A percentile compares a stretch with the other conserved stretches of the same genome.
Conservation (phyloP, 2,329 filamentous ascomycete genomes). For the Fusarium sp. region DNA sequence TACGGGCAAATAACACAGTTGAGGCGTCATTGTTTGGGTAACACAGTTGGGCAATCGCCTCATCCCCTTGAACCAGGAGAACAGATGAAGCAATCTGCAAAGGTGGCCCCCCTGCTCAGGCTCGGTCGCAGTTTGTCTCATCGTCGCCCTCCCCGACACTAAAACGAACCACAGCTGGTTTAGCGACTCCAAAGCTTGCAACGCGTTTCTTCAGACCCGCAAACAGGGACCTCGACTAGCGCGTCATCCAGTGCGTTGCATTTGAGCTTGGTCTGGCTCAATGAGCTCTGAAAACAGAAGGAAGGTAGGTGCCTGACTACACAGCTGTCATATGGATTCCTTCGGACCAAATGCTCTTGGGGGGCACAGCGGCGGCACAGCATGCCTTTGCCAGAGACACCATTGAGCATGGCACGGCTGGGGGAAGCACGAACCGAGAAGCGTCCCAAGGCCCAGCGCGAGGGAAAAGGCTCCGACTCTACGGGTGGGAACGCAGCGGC, state of each 20-base stretch:
- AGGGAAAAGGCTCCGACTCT: slow-evolving; percentile 28
- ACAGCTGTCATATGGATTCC: not conserved
- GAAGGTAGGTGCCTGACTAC: slow-evolving; percentile 2
- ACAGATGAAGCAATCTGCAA: slow-evolving; percentile 38
- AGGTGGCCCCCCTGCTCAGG: slow-evolving; percentile 29
- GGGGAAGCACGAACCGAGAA: slow-evolving; percentile 19
- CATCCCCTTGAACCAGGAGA: slow-evolving; percentile 25
- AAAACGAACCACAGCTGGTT: slow-evolving; percentile 39
- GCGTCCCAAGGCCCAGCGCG: slow-evolving; percentile 5
- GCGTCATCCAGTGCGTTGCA: slow-evolving; percentile 27
- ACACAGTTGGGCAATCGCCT: slow-evolving; percentile 13
- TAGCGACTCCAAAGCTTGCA: slow-evolving; percentile 29
- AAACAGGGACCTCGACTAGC: slow-evolving; percentile 31
- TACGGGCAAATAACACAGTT: slow-evolving; percentile 32
- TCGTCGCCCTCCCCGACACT: slow-evolving; percentile 35
- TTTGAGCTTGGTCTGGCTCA: slow-evolving; percentile 13
- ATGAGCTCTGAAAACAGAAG: slow-evolving; percentile 9
- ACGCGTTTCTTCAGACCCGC: slow-evolving; percentile 36
- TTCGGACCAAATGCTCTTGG: not conserved
- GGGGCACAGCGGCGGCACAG: slow-evolving; percentile 19
- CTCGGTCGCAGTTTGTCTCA: slow-evolving; percentile 29
- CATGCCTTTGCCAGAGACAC: not conserved
- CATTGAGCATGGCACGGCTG: slow-evolving; percentile 9
- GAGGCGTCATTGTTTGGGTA: slow-evolving; percentile 30
- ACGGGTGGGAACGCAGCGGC: slow-evolving; percentile 33